Conservation (phyloP, 2,329 filamentous ascomycete genomes). For the Fusarium sp. region DNA sequence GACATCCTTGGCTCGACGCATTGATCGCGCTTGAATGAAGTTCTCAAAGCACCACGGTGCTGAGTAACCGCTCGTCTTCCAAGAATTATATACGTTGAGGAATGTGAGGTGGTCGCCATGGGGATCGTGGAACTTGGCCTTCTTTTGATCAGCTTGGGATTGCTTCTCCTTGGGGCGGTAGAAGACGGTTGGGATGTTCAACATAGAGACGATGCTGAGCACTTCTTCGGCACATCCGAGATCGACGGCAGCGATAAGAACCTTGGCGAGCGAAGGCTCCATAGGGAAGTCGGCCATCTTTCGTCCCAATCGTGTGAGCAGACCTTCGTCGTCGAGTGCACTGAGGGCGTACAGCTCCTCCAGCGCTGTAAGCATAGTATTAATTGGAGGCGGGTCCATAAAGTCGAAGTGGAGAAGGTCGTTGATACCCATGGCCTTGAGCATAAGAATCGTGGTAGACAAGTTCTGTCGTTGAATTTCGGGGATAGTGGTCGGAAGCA, state of each 20-base stretch:
- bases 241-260: constrained; percentile 87
- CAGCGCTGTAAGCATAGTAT: constrained; percentile 95
- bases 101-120: constrained; percentile 94
- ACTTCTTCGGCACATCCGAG: constrained; percentile 93
- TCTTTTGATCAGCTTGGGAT: constrained; percentile 95
- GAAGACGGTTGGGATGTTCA: constrained; percentile 87
- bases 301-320: constrained; percentile 88
- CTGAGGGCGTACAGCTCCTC: constrained; percentile 95
- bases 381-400: constrained; percentile 97
- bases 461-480: constrained; percentile 97
- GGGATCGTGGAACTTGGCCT: constrained; percentile 95
- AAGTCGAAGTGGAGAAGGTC: constrained; percentile 98
- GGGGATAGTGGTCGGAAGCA: constrained; percentile 94
- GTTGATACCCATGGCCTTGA: constrained; percentile 99
- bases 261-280: constrained; percentile 92
- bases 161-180: constrained; percentile 98
- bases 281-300: constrained; percentile 99
- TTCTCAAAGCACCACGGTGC: constrained; percentile 97
- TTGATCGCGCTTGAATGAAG: constrained; percentile 91
- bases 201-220: constrained; percentile 93
- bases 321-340: constrained; percentile 92
- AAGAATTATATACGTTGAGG: constrained; percentile 96
- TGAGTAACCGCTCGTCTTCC: constrained; percentile 85
- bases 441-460: constrained; percentile 92
- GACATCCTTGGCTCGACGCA: constrained; percentile 91